A percentile compares a stretch with the other conserved stretches of the same genome.
These are phyloP conservation scores for Murraya koenigii DNA, from an alignment of 345 rosid genomes.

Conservation along the genomic window DNA sequence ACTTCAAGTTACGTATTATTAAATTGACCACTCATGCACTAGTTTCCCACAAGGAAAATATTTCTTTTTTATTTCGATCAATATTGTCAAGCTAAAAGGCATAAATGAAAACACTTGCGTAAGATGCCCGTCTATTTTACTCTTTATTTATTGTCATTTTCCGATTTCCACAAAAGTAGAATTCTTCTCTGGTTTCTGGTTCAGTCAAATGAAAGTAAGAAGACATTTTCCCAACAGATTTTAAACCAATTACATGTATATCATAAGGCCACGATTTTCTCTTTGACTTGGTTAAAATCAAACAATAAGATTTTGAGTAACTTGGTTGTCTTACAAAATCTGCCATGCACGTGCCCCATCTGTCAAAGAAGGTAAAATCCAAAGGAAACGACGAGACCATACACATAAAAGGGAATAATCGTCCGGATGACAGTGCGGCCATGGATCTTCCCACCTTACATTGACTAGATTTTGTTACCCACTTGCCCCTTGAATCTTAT, in stretches of 20 bases:
- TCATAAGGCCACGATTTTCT: background rate
- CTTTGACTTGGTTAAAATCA: constrained; percentile 6
- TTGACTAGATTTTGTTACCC: constrained; percentile 26
- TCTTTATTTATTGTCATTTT: constrained; percentile 18
- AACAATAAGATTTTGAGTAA: constrained; percentile 23
- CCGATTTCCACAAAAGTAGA: constrained; percentile 26
- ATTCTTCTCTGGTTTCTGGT: background rate
- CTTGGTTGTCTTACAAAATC: constrained; percentile 31
- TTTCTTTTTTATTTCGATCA: background rate
- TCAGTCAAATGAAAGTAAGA: constrained; percentile 14
- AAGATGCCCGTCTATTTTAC: background rate
- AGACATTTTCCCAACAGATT: constrained; percentile 14
- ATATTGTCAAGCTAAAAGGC: background rate
- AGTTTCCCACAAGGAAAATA: background rate
- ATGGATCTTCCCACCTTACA: constrained; percentile 15
- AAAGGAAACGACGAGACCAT: constrained; percentile 61
- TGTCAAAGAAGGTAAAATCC: constrained; percentile 45
- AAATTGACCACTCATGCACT: background rate
- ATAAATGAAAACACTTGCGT: background rate
- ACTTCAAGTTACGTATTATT: background rate
- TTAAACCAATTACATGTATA: background rate
- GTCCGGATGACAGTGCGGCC: constrained; percentile 39
- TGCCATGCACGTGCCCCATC: constrained; percentile 57
- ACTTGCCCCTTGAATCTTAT: constrained; percentile 2
- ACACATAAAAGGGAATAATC: constrained; percentile 57